phyloP scores from a whole-genome alignment of 1,284 basidiomycete species.

The Marasmius oreades region DNA sequence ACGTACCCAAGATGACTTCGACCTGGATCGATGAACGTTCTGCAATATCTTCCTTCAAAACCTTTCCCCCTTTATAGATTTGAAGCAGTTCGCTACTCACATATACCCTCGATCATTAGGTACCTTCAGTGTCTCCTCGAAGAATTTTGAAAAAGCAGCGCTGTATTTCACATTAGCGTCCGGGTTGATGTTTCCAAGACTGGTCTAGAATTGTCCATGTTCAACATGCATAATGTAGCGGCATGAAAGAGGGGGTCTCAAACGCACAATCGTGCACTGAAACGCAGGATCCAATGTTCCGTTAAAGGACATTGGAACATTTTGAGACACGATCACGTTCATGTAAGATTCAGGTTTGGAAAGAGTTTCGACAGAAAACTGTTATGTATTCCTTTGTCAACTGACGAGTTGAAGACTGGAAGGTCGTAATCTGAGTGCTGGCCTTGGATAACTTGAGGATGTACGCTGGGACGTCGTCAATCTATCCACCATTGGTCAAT shows the following conservation, averaged over 20 bases:
- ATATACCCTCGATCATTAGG: conserved; percentile 55
- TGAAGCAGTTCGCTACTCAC: conserved; percentile 24
- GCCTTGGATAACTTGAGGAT: conserved; percentile 62
- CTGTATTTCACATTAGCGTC: conserved; percentile 50
- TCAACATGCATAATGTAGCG: not conserved
- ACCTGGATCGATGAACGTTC: conserved; percentile 59
- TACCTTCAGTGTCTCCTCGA: conserved; percentile 49
- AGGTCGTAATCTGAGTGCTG: conserved; percentile 9
- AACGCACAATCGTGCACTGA: conserved; percentile 49
- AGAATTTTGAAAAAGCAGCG: conserved; percentile 49
- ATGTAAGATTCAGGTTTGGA: conserved; percentile 54
- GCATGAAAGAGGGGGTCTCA: not conserved
- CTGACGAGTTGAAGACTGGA: conserved; percentile 17
- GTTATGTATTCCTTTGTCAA: not conserved
- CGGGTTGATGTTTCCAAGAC: conserved; percentile 52
- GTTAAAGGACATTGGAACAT: conserved; percentile 53
- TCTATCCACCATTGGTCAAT: conserved; percentile 23
- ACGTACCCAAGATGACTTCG: conserved; percentile 51
- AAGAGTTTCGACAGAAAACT: conserved; percentile 49
- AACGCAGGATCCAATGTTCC: conserved; percentile 65
- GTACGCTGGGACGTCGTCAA: conserved; percentile 50
- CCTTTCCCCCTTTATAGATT: too few species aligned
- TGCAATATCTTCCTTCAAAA: too few species aligned
- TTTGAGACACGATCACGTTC: conserved; percentile 47
- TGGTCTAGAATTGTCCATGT: conserved; percentile 39